Base-by-base conservation (phyloP, 2,329 filamentous ascomycete genomes). In the Lasiodiplodia gonubiensis region DNA sequence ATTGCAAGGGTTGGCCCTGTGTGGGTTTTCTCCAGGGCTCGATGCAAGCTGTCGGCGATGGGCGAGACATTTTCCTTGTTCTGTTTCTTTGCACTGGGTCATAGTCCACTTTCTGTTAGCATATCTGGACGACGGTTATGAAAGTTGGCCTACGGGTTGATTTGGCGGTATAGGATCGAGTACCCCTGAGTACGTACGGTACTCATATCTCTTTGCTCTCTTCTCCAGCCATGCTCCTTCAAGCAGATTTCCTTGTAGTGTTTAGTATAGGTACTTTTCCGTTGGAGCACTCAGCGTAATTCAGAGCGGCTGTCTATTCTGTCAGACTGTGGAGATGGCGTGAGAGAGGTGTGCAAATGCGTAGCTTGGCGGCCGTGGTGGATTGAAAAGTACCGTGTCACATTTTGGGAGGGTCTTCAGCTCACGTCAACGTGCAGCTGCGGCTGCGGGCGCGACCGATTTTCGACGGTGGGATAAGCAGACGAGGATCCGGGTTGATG, bases 121-220 rank as follows among this genome's bases (percentile, higher is more conserved):
- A 63, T 63, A 51, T 63, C 30, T 63, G 59, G 59, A 63, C 59
- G 59, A 63, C 59, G 59, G 59, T 63, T 63, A 63, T 37, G 59
- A 63, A 63, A 23, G 59, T 51, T 35, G 59, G 59, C 46, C 59
- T 61, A 25, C 23, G 57, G 57, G 25, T 48, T 49, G 37, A 16
- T 33, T 33, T 61, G 39, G 42, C 21, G 59, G 59, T 63, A 51
- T 51, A 21, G 42, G 59, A 63, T 49, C 42, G 25, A 48, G 57
- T 61, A 49, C 42, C 42, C 57, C 46, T 51, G 46, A 46, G n/a
- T 46, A 46, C 42, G 46, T 63, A 51, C 25, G 33, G 39, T 51
- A 16, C 14, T 49, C 42, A 46, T 35, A 6, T 33, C 39, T 25
- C 42, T 27, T 63, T 48, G 14, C 27, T 60, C 18, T 42, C 21